These are phyloP conservation scores for Tylopilus balloui DNA, from an alignment of 768 basidiomycete species.

Conservation along the genomic window DNA sequence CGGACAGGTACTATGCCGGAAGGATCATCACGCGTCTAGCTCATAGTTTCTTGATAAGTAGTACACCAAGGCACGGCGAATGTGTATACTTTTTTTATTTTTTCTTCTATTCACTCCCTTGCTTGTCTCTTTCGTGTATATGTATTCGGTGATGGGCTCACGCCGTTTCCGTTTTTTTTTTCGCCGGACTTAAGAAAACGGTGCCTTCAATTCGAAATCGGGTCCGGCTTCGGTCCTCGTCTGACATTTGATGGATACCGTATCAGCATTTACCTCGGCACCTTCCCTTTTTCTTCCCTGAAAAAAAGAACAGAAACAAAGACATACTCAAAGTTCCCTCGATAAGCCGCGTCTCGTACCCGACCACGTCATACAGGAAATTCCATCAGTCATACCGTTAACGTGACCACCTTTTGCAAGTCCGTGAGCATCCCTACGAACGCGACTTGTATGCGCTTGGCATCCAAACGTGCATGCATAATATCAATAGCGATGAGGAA, in stretches of 20 bases:
- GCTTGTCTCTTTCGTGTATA: neutral
- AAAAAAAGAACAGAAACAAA: no score
- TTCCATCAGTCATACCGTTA: neutral
- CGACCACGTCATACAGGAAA: neutral
- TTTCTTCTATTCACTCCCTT: neutral
- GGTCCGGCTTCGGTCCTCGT: neutral
- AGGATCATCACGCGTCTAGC: constrained; percentile 10
- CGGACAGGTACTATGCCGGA: constrained; percentile 13
- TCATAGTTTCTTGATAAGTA: no score
- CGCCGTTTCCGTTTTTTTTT: neutral
- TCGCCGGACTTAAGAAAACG: neutral
- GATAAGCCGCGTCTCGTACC: neutral
- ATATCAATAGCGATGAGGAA: neutral
- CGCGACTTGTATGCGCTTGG: neutral
- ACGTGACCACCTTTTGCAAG: neutral
- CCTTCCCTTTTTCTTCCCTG: neutral
- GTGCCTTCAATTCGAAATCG: no score
- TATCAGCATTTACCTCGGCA: neutral
- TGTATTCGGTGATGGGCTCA: neutral
- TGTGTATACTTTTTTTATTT: neutral
- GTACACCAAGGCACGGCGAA: neutral
- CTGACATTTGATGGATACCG: neutral
- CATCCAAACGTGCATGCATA: neutral
- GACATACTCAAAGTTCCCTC: neutral
- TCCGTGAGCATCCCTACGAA: neutral